A percentile compares a stretch with the other conserved stretches of the same genome.
phyloP scores from a whole-genome alignment of 768 basidiomycete species.

The Ephemerocybe angulata region DNA sequence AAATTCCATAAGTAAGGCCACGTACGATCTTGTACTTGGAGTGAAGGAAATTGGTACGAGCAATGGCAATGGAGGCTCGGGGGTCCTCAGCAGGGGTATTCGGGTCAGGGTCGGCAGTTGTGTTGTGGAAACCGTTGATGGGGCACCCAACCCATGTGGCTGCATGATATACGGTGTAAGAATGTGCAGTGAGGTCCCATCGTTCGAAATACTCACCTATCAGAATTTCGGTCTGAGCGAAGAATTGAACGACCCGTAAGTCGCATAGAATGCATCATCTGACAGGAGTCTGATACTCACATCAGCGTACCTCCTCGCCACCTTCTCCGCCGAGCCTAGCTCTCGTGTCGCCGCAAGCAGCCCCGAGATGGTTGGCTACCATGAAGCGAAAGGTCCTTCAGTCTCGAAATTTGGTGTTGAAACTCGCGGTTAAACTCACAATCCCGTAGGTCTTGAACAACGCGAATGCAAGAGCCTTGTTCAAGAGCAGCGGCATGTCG shows the following conservation, averaged over 20 bases:
- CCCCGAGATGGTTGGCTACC: conserved; percentile 45
- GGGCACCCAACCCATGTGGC: conserved; percentile 33
- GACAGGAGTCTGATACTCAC: conserved; percentile 28
- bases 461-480: conserved; percentile 42
- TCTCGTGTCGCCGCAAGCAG: conserved; percentile 40
- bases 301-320: conserved; percentile 45
- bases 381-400: too few species aligned
- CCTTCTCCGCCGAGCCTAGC: conserved; percentile 29
- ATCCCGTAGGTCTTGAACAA: conserved; percentile 52
- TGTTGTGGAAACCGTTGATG: conserved; percentile 11
- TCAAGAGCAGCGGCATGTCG: conserved; percentile 44
- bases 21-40: conserved; percentile 35
- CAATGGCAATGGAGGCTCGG: conserved; percentile 33
- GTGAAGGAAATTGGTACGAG: conserved; percentile 38
- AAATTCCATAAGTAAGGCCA: not conserved
- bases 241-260: not conserved
- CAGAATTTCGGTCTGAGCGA: conserved; percentile 39
- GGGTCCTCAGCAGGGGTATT: conserved; percentile 24
- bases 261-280: not conserved
- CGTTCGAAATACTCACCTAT: conserved; percentile 25
- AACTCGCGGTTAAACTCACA: conserved; percentile 25
- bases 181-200: not conserved
- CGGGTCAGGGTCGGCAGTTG: conserved; percentile 4
- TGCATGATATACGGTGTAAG: conserved; percentile 6
- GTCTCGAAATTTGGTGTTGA: not conserved